These are phyloP conservation scores for Ophiostoma australiae DNA, from an alignment of 2,329 filamentous ascomycete genomes.

Conservation along the genomic window DNA sequence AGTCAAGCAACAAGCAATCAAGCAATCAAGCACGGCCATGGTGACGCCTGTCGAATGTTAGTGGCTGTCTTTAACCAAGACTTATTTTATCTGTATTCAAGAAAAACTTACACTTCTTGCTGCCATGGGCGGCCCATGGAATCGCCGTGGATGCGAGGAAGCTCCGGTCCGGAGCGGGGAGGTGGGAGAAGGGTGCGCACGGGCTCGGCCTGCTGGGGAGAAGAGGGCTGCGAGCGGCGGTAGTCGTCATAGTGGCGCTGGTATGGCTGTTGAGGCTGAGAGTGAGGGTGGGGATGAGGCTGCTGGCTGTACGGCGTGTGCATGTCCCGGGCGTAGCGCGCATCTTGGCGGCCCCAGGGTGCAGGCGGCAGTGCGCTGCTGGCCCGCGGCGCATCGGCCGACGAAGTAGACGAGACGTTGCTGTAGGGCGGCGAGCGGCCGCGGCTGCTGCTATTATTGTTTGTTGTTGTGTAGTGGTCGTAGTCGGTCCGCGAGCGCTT, in stretches of 20 bases:
- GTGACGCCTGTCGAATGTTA: neutral
- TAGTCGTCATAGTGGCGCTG: slow-evolving; percentile 15
- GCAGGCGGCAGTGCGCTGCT: slow-evolving; percentile 26
- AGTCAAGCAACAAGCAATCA: neutral
- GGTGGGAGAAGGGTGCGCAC: slow-evolving; percentile 25
- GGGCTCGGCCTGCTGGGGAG: slow-evolving; percentile 26
- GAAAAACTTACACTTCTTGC: neutral
- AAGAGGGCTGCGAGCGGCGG: slow-evolving; percentile 20
- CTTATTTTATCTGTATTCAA: neutral
- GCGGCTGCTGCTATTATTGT: slow-evolving; percentile 19
- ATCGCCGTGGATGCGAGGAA: slow-evolving; percentile 48
- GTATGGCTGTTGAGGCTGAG: neutral
- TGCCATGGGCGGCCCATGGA: slow-evolving; percentile 47
- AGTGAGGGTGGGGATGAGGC: neutral
- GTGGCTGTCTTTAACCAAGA: neutral
- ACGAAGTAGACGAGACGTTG: slow-evolving; percentile 29
- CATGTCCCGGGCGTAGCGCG: neutral
- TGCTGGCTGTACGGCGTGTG: slow-evolving; percentile 12
- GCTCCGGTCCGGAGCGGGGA: slow-evolving; percentile 31
- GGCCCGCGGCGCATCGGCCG: slow-evolving; percentile 13
- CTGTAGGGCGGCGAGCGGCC: slow-evolving; percentile 22
- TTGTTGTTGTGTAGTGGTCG: slow-evolving; percentile 40
- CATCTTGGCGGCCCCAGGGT: slow-evolving; percentile 20
- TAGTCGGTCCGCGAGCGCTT: slow-evolving; percentile 49
- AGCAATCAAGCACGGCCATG: neutral